Evolutionary conservation across 306 rosid genomes (phyloP).

Genomic region (Malus sylvestris): DNA sequence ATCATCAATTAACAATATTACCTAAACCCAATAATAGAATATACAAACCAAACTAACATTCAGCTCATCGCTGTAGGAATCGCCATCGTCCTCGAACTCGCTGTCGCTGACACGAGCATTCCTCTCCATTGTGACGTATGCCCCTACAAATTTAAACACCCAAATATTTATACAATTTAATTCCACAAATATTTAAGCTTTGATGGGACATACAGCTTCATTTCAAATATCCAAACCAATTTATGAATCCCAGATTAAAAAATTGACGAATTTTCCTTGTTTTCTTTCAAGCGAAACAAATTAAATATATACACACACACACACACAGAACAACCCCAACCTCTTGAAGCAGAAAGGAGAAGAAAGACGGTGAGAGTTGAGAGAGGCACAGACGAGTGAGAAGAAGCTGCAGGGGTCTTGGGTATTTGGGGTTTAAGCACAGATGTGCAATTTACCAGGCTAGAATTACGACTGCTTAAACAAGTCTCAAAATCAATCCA

Average conservation of each 20-base stretch:
- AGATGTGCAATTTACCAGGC: too few relatives aligned
- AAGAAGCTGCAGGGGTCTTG: background rate
- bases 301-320: too few relatives aligned
- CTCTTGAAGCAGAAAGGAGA: background rate
- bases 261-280: background rate
- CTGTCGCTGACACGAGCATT: too few relatives aligned
- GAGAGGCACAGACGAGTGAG: background rate
- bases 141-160: background rate
- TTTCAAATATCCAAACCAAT: background rate
- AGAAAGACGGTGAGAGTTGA: background rate
- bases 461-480: too few relatives aligned
- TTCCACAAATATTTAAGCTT: background rate
- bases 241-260: background rate
- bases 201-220: background rate
- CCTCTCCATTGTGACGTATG: too few relatives aligned
- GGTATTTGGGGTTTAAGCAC: too few relatives aligned
- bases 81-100: slow-evolving; percentile 9
- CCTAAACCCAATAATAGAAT: too few relatives aligned
- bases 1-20: background rate
- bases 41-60: slow-evolving; percentile 11
- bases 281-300: too few relatives aligned
- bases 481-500: too few relatives aligned
- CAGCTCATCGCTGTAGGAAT: slow-evolving; percentile 4
- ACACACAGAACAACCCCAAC: background rate
- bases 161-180: background rate